These are phyloP conservation scores for Saccharomyces hybrid DNA, from an alignment of 1,139 yeast species.

Conservation along the genomic window DNA sequence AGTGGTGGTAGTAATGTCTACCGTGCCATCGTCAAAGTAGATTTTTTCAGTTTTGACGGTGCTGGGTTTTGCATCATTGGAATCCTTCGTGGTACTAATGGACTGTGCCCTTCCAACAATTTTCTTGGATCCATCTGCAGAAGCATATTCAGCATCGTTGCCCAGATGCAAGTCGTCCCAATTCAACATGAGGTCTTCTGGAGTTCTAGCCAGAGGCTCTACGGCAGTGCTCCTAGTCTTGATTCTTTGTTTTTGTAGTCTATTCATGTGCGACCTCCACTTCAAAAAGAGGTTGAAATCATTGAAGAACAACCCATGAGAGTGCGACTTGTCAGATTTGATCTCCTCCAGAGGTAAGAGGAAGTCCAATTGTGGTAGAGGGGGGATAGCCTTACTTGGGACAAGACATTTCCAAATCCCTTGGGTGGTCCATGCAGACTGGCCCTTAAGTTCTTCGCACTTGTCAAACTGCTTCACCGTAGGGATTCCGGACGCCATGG, in stretches of 20 bases:
- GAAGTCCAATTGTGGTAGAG: slow-evolving; percentile 13
- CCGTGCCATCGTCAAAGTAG: slow-evolving; percentile 61
- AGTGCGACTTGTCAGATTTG: slow-evolving; percentile 33
- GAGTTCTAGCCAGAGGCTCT: slow-evolving; percentile 26
- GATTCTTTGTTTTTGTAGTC: slow-evolving; percentile 28
- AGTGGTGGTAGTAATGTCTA: slow-evolving; percentile 30
- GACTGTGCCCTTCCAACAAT: slow-evolving; percentile 47
- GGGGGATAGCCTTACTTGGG: slow-evolving; percentile 36
- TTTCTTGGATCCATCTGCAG: slow-evolving; percentile 26
- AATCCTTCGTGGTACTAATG: slow-evolving; percentile 35
- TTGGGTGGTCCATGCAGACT: slow-evolving; percentile 65
- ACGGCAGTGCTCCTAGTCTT: slow-evolving; percentile 27
- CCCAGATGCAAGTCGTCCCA: background rate
- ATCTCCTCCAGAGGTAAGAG: slow-evolving; percentile 49
- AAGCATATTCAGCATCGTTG: background rate
- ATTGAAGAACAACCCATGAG: slow-evolving; percentile 44
- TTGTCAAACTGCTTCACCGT: slow-evolving; percentile 49
- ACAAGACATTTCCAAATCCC: slow-evolving; percentile 88
- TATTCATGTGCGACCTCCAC: slow-evolving; percentile 50
- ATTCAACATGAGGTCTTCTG: slow-evolving; percentile 27
- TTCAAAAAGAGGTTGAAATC: slow-evolving; percentile 57
- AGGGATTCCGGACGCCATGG: slow-evolving; percentile 53
- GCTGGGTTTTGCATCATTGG: slow-evolving; percentile 49
- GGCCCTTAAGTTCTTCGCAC: slow-evolving; percentile 58
- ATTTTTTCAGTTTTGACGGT: slow-evolving; percentile 47